Evolutionary conservation across 2,329 filamentous ascomycete genomes (phyloP), one percentile per base, ranked within the genome.

Genomic region (Thelonectria discophora): DNA sequence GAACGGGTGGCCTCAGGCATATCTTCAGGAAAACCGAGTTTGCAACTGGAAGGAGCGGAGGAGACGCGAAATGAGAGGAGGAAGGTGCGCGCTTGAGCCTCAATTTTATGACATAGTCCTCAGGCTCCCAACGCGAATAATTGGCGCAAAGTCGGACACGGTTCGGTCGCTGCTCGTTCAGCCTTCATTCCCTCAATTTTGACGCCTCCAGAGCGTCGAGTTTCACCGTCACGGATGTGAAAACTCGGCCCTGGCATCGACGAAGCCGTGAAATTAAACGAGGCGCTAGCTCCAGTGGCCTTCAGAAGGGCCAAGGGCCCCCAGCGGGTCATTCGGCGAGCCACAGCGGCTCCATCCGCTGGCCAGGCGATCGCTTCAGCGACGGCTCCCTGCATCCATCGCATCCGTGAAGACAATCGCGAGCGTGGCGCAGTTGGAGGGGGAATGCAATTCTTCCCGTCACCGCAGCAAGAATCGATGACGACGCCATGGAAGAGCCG

Each of bases 261-360:
- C 40, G 20, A 51, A 51, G 40, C 39, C n/a, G 58, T 47, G 58
- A 67, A 63, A 64, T 60, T 64, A 65, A 55, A 43, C 30, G 42
- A 53, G 20, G 45, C 45, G 17, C 37, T 42, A 34, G 27, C 27
- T 30, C 46, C 60, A 69, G 65, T 55, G 53, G 57, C 58, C 64
- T 50, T 50, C 60, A 56, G 60, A 46, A 46, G 27, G 27, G 27
- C 27, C 27, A 30, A 7, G n/a, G n/a, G n/a, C n/a, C n/a, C n/a
- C 21, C 21, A 8, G 27, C 27, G 27, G 27, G 27, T 30, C 27
- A 8, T 30, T 30, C 21, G 27, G 27, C 27, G 61, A 70, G 69
- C 69, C 69, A 71, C 67, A 72, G 66, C 66, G 67, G 67, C 66
- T 63, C 55, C 58, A 57, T 66, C 66, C 61, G 45, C 65, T 60